Conservation (phyloP, 2,329 filamentous ascomycete genomes). For the Pseudopyricularia javanii region DNA sequence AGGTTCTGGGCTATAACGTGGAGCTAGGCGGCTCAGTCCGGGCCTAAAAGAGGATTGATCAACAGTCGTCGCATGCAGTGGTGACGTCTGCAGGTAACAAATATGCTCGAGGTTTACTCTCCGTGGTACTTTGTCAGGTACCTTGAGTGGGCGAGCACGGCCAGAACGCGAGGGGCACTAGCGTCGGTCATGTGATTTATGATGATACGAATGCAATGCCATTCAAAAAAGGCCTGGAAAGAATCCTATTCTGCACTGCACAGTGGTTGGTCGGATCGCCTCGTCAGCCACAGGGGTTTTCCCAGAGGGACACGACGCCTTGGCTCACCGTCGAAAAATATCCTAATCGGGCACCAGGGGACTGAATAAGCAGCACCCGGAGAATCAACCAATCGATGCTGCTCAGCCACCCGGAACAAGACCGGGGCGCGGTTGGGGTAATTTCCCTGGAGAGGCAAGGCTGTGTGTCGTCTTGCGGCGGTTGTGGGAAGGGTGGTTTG, state of each 20-base stretch:
- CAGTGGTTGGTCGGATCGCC: background rate
- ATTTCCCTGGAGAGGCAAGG: background rate
- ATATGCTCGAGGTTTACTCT: too few relatives aligned
- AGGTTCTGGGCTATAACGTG: too few relatives aligned
- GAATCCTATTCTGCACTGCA: background rate
- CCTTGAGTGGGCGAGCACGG: too few relatives aligned
- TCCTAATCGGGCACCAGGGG: background rate
- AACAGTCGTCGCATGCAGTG: too few relatives aligned
- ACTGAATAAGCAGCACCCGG: background rate
- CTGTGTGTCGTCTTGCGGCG: background rate
- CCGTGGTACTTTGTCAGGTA: too few relatives aligned
- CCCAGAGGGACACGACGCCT: background rate
- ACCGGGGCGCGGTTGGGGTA: background rate
- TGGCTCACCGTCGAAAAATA: background rate
- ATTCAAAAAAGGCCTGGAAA: background rate
- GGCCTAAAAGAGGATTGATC: too few relatives aligned
- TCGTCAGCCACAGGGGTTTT: background rate
- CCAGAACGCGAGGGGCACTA: too few relatives aligned
- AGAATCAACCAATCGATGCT: background rate
- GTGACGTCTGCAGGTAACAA: too few relatives aligned
- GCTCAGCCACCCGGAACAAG: background rate
- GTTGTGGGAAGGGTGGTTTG: background rate
- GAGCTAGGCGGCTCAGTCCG: too few relatives aligned
- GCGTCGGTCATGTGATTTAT: too few relatives aligned
- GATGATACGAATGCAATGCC: background rate